Conservation (phyloP, 495 filamentous ascomycete genomes). For the Emericellopsis terricola region DNA sequence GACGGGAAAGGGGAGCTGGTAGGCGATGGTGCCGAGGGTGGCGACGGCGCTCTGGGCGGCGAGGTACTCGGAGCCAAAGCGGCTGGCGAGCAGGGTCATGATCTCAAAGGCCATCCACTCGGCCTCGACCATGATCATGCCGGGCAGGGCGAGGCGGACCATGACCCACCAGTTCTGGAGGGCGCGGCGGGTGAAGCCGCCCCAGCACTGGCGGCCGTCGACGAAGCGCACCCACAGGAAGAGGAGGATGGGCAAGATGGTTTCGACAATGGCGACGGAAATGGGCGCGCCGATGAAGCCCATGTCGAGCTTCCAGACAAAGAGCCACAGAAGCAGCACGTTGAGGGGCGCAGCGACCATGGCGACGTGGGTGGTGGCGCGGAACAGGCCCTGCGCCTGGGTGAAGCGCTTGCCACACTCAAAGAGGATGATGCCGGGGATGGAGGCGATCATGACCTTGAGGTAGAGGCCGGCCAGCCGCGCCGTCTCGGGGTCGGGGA, state of each 20-base stretch:
- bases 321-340: constrained; percentile 54
- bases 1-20: constrained; percentile 49
- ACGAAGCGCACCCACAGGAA: constrained; percentile 32
- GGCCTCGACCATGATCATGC: constrained; percentile 35
- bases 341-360: constrained; percentile 55
- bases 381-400: constrained; percentile 59
- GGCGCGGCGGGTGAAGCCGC: constrained; percentile 28
- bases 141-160: constrained; percentile 37
- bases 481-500: constrained; percentile 38
- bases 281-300: constrained; percentile 42
- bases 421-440: constrained; percentile 54
- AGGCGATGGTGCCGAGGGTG: constrained; percentile 41
- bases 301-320: constrained; percentile 44
- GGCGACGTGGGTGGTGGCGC: constrained; percentile 45
- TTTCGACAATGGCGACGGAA: constrained; percentile 33
- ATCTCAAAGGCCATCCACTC: constrained; percentile 41
- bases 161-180: constrained; percentile 36
- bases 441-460: constrained; percentile 44
- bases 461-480: constrained; percentile 52
- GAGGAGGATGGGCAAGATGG: constrained; percentile 31
- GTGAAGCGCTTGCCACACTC: constrained; percentile 57
- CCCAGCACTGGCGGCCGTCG: constrained; percentile 34
- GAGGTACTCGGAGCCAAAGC: constrained; percentile 27
- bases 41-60: constrained; percentile 51
- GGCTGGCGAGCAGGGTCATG: constrained; percentile 31